Percentiles rank a stretch among this genome's conserved stretches.
These are phyloP conservation scores for Dicorynia guianensis DNA, from an alignment of 306 rosid genomes.

Conservation along the genomic window DNA sequence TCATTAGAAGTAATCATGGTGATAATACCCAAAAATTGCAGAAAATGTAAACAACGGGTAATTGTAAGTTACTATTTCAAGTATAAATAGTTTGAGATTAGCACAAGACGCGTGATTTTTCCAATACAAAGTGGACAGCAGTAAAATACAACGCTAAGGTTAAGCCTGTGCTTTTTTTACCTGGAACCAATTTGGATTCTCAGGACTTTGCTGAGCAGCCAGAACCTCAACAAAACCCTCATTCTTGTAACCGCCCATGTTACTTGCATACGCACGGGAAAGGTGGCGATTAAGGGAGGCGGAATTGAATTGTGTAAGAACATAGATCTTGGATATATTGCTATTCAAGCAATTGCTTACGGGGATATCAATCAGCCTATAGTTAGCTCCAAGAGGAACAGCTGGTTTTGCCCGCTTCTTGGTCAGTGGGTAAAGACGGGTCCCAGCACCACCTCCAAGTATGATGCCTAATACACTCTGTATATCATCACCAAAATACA, in stretches of 20 bases:
- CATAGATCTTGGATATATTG: slow-evolving; percentile 92
- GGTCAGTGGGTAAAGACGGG: slow-evolving; percentile 91
- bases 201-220: slow-evolving; percentile 99
- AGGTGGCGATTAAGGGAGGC: slow-evolving; percentile 98
- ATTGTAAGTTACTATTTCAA: slow-evolving; percentile 4
- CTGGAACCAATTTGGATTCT: slow-evolving; percentile 99
- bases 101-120: neutral
- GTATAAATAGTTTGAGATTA: slow-evolving; percentile 6
- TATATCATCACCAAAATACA: slow-evolving; percentile 29
- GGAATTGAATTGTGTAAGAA: slow-evolving; percentile 95
- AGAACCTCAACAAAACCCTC: slow-evolving; percentile 99
- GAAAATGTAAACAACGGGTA: neutral
- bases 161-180: slow-evolving; percentile 43
- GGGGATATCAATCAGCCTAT: slow-evolving; percentile 94
- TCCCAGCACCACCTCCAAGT: slow-evolving; percentile 98
- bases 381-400: slow-evolving; percentile 97
- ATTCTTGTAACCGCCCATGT: slow-evolving; percentile 94
- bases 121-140: neutral
- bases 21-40: slow-evolving; percentile 9
- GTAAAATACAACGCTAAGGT: slow-evolving; percentile 6
- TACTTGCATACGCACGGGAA: slow-evolving; percentile 95
- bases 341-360: slow-evolving; percentile 97
- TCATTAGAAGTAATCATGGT: neutral
- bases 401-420: slow-evolving; percentile 99
- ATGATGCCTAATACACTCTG: slow-evolving; percentile 97